These are phyloP conservation scores for Euphorbia celastroides DNA, from an alignment of 441 rosid genomes.

Conservation along the genomic window DNA sequence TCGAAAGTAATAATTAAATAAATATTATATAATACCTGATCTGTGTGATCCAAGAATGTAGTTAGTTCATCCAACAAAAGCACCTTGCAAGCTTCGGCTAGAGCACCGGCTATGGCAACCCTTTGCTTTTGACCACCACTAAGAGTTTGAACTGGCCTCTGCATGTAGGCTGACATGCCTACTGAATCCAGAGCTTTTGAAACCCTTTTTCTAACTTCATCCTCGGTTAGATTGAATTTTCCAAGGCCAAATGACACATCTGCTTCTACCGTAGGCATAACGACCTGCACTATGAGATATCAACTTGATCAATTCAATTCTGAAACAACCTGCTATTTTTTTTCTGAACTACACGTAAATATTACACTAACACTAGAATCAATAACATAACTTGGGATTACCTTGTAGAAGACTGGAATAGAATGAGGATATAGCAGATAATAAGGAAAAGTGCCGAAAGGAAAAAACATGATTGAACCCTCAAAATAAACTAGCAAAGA, in stretches of 20 bases:
- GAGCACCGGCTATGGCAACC: constrained; percentile 95
- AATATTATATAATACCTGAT: constrained; percentile 62
- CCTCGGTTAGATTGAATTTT: constrained; percentile 47
- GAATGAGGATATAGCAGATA: neutral
- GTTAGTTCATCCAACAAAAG: constrained; percentile 89
- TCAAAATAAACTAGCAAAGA: neutral
- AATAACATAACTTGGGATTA: neutral
- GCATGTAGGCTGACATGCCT: constrained; percentile 65
- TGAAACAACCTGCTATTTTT: neutral
- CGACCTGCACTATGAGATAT: constrained; percentile 48
- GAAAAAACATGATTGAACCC: neutral
- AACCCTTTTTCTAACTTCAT: constrained; percentile 64
- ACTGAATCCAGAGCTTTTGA: constrained; percentile 66
- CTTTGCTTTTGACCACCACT: constrained; percentile 98
- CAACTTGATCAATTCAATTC: constrained; percentile 3
- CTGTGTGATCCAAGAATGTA: constrained; percentile 78
- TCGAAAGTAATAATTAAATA: too few relatives aligned
- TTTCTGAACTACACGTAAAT: neutral
- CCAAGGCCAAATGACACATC: constrained; percentile 98
- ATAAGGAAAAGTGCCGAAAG: neutral
- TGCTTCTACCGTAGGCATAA: constrained; percentile 96
- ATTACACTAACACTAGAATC: neutral
- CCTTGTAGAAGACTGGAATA: neutral
- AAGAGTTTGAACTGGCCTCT: constrained; percentile 95
- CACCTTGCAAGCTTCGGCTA: constrained; percentile 92